A percentile compares a stretch with the other conserved stretches of the same genome.
Evolutionary conservation across 495 filamentous ascomycete species (phyloP).

Genomic region (Aspergillus panamensis): DNA sequence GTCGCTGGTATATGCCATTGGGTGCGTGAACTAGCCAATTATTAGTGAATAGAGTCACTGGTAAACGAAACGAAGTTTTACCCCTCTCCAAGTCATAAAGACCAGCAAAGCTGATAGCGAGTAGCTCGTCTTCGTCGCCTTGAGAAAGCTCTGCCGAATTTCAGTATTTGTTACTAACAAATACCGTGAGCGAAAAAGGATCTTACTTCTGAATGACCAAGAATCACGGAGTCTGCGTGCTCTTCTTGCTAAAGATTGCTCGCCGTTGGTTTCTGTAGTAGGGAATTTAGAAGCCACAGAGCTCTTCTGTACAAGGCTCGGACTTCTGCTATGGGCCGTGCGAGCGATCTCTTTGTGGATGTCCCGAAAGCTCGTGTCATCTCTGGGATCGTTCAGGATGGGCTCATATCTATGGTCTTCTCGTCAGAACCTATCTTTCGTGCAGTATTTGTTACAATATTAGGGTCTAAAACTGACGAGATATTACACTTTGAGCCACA

Average conservation of each 20-base stretch:
- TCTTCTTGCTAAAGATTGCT: constrained; percentile 20
- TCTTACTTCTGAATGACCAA: constrained; percentile 29
- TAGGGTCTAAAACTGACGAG: constrained; percentile 18
- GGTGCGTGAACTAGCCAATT: constrained; percentile 27
- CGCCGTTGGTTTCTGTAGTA: constrained; percentile 2
- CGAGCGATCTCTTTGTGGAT: constrained; percentile 18
- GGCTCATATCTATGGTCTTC: constrained; percentile 22
- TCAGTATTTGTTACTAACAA: constrained; percentile 4
- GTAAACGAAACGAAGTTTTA: neutral
- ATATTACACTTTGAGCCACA: constrained; percentile 27
- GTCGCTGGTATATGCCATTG: constrained; percentile 25
- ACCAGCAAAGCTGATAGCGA: constrained; percentile 33
- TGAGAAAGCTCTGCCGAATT: constrained; percentile 22
- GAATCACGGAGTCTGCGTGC: constrained; percentile 27
- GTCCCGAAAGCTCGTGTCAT: constrained; percentile 21
- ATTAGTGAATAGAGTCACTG: neutral
- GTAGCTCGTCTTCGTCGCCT: constrained; percentile 31
- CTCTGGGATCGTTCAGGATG: constrained; percentile 23
- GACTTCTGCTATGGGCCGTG: constrained; percentile 20
- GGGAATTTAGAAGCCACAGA: constrained; percentile 17
- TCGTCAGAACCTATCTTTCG: constrained; percentile 1
- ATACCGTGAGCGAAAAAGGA: neutral
- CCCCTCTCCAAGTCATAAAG: constrained; percentile 32
- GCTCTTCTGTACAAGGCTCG: constrained; percentile 22
- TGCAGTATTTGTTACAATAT: neutral